Percentiles rank a stretch among this genome's conserved stretches.
phyloP scores from a whole-genome alignment of 331 rosid genomes.

The Stylosanthes scabra region DNA sequence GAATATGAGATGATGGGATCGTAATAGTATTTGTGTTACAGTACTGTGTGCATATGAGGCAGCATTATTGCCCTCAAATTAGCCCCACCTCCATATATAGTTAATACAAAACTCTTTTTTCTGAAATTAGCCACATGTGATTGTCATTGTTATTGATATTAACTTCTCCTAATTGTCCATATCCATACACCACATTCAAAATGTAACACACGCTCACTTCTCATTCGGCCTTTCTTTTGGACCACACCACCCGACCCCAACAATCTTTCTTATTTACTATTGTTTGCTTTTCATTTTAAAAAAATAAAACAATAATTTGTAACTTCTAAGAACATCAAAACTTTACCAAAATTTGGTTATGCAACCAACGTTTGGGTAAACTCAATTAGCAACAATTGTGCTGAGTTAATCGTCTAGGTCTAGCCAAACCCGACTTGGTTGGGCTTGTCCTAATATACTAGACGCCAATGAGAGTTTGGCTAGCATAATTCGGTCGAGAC shows the following conservation, averaged over 20 bases:
- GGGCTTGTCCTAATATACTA: too few species aligned
- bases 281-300: neutral
- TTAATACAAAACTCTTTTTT: neutral
- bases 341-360: neutral
- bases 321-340: neutral
- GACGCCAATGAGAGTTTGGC: too few species aligned
- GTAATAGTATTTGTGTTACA: neutral
- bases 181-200: neutral
- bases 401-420: too few species aligned
- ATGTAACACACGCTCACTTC: neutral
- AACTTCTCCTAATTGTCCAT: neutral
- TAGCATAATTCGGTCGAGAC: too few species aligned
- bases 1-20: too few species aligned
- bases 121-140: neutral
- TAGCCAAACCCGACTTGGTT: too few species aligned
- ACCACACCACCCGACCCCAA: constrained; percentile 1
- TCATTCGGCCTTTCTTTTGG: neutral
- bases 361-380: neutral
- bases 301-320: neutral
- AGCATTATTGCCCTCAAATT: neutral
- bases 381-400: too few species aligned
- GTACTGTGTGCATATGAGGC: neutral
- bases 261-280: neutral
- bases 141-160: neutral
- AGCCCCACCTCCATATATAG: neutral